Evolutionary conservation across 2,329 filamentous ascomycete genomes (phyloP), one percentile per base, ranked within the genome.

Genomic region (Fusarium humuli): DNA sequence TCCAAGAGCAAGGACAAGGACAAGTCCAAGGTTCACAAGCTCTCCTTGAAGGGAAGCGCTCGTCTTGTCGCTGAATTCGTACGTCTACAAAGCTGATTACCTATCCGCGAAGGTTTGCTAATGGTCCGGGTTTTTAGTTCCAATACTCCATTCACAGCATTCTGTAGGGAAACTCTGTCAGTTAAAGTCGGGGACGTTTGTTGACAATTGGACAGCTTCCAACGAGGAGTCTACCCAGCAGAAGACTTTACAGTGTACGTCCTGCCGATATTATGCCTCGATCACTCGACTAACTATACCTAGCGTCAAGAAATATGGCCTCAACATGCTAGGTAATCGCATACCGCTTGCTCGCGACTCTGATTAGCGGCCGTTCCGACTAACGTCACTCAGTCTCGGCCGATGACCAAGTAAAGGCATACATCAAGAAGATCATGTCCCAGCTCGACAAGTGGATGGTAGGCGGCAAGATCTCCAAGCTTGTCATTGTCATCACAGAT

Each of bases 101-200:
- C 41, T 41, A 42, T 34, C 9, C 48, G 46, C 22, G 54, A 59
- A 14, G 18, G 30, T 16, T 56, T 50, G 57, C 75, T 76, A 69
- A 75, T 54, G n/a, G 27, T 47, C 14, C 18, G 3, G 20, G 23
- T 18, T 47, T 41, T 10, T 75, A 92, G 89, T 99, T 99, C 78
- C 94, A 99, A 85, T 99, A 97, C 81, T 98, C 94, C 3, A 98
- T 98, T 78, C 96, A 99, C 78, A 97, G 94, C 1, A 98, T 99
- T 63, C 86, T 99, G 90, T 96, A 86, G 46, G 40, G 27, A 29
- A 7, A 60, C 30, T 6, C 8, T 22, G 7, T 20, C 3, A n/a
- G 34, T 8, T 4, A 7, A n/a, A 3, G 20, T 25, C 0, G 13
- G 10, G 30, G 34, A 7, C 50, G 16, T 42, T 42, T 30, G 23